Evolutionary conservation across 2,329 filamentous ascomycete genomes (phyloP).

Genomic region (Xylariales sp.): DNA sequence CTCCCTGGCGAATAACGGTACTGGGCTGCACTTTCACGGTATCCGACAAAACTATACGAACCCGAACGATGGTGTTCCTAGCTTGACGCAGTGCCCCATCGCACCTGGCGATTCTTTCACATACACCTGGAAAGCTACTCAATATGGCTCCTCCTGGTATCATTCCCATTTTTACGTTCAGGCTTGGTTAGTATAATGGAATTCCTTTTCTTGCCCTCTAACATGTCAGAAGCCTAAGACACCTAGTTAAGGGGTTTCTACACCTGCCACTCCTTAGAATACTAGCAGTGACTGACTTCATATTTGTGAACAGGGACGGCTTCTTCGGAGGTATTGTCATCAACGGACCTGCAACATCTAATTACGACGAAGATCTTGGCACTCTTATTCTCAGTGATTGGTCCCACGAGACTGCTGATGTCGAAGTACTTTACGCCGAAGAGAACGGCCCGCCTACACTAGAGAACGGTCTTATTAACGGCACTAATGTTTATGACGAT

Average conservation of each 20-base stretch:
- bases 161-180: slow-evolving; percentile 65
- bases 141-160: slow-evolving; percentile 69
- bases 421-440: slow-evolving; percentile 49
- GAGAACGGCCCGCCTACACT: slow-evolving; percentile 51
- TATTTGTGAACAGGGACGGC: slow-evolving; percentile 56
- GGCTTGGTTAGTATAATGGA: not conserved
- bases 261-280: too few species aligned
- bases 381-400: slow-evolving; percentile 69
- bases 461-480: slow-evolving; percentile 56
- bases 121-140: slow-evolving; percentile 67
- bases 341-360: slow-evolving; percentile 66
- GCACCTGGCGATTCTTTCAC: slow-evolving; percentile 63
- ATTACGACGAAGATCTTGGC: slow-evolving; percentile 74
- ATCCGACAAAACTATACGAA: slow-evolving; percentile 67
- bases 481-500: slow-evolving; percentile 47
- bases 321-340: slow-evolving; percentile 71
- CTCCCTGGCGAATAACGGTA: slow-evolving; percentile 63
- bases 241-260: too few species aligned
- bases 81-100: slow-evolving; percentile 62
- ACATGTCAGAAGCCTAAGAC: too few species aligned
- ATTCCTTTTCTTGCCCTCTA: too few species aligned
- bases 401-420: slow-evolving; percentile 60
- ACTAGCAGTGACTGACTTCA: too few species aligned
- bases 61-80: slow-evolving; percentile 66
- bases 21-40: slow-evolving; percentile 72